These are phyloP conservation scores for Deuterostichococcus epilithicus DNA, from an alignment of 139 green algal genomes.

Conservation along the genomic window DNA sequence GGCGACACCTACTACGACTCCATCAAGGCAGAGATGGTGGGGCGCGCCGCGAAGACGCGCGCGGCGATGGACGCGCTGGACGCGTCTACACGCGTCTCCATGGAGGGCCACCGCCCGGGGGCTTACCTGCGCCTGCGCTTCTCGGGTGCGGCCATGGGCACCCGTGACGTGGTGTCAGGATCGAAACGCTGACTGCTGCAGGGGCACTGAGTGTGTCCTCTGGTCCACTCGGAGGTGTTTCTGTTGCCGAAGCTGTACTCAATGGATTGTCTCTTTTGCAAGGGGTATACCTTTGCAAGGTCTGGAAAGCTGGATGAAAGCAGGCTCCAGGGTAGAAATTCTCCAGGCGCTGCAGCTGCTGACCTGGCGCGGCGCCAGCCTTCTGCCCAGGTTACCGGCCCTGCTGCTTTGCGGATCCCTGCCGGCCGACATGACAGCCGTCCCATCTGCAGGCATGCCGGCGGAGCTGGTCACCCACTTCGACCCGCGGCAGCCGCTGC, in stretches of 20 bases:
- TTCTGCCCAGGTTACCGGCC: too few species aligned
- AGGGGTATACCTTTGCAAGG: too few species aligned
- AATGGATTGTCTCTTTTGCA: too few species aligned
- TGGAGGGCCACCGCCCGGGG: constrained; percentile 85
- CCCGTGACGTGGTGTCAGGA: too few species aligned
- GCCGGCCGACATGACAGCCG: not conserved
- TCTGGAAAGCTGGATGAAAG: too few species aligned
- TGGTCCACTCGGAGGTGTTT: too few species aligned
- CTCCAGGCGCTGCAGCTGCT: not conserved
- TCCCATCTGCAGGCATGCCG: constrained; percentile 54
- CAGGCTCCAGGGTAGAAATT: not conserved
- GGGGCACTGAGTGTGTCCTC: too few species aligned
- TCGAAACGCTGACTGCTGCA: too few species aligned
- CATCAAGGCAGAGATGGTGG: constrained; percentile 83
- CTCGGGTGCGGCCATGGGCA: constrained; percentile 34
- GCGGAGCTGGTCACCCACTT: constrained; percentile 88
- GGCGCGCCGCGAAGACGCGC: constrained; percentile 33
- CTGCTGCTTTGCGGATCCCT: too few species aligned
- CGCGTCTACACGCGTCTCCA: constrained; percentile 51
- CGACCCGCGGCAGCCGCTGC: constrained; percentile 73
- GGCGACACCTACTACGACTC: constrained; percentile 86
- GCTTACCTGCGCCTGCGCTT: constrained; percentile 87
- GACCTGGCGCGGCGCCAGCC: not conserved
- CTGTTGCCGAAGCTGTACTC: too few species aligned
- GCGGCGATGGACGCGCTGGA: constrained; percentile 76